Evolutionary conservation across 1,139 yeast species (phyloP).

Genomic region (Tardiomyces blankii): DNA sequence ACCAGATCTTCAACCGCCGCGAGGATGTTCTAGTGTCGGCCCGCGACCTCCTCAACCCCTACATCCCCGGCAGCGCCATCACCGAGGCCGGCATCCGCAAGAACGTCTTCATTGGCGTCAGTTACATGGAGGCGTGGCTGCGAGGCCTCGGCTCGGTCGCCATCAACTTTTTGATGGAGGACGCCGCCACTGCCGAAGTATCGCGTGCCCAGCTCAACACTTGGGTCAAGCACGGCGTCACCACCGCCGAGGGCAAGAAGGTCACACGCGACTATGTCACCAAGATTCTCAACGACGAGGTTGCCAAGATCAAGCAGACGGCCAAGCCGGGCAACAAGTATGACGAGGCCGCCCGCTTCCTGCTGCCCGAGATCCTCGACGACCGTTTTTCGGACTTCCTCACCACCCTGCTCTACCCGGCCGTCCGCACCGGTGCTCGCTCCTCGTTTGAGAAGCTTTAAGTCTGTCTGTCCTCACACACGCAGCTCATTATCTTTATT

Average conservation of each 20-base stretch:
- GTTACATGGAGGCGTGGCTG: conserved; percentile 78
- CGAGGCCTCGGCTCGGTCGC: conserved; percentile 75
- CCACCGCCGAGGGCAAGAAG: conserved; percentile 46
- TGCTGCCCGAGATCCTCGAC: conserved; percentile 25
- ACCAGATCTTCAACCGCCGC: conserved; percentile 56
- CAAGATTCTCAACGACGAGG: conserved; percentile 50
- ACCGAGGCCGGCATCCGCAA: conserved; percentile 67
- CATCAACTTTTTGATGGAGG: conserved; percentile 76
- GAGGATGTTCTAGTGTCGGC: conserved; percentile 42
- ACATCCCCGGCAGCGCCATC: conserved; percentile 51
- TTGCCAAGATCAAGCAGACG: conserved; percentile 40
- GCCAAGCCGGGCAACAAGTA: conserved; percentile 45
- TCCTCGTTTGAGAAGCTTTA: conserved; percentile 14
- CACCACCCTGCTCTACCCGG: conserved; percentile 37
- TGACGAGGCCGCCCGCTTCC: conserved; percentile 22
- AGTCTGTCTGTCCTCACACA: neutral
- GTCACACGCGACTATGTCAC: conserved; percentile 49
- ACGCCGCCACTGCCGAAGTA: conserved; percentile 82
- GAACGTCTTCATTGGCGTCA: conserved; percentile 60
- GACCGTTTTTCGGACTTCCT: conserved; percentile 25
- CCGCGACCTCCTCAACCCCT: conserved; percentile 60
- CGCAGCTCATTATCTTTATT: too few relatives aligned
- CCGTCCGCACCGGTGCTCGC: conserved; percentile 12
- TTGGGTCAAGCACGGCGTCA: conserved; percentile 69
- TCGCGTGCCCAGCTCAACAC: conserved; percentile 76